These are phyloP conservation scores for Teratosphaeria zuluensis DNA, from an alignment of 2,329 filamentous ascomycete genomes.

Conservation along the genomic window DNA sequence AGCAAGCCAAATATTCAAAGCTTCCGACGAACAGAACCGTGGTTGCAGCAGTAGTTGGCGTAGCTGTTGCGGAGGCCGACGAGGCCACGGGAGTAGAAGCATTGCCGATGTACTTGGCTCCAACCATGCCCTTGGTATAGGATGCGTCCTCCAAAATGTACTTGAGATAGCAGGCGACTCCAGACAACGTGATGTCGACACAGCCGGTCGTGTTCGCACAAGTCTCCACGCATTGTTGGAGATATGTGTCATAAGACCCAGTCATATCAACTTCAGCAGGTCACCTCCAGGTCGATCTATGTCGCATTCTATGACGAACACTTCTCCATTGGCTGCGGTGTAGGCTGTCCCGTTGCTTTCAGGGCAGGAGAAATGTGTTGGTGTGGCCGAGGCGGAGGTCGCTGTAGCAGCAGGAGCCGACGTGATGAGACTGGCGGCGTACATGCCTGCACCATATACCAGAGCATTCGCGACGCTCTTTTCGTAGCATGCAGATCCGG, in stretches of 20 bases:
- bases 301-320: constrained; percentile 1
- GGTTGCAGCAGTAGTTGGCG: neutral
- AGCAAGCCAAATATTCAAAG: constrained; percentile 7
- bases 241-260: neutral
- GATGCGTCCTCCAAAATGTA: constrained; percentile 1
- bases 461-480: neutral
- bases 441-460: neutral
- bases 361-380: neutral
- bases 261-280: neutral
- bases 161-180: constrained; percentile 3
- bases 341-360: neutral
- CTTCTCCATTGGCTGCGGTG: neutral
- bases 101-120: constrained; percentile 5
- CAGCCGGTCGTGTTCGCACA: neutral
- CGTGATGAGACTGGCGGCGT: constrained; percentile 1
- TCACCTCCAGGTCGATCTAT: neutral
- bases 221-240: neutral
- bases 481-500: constrained; percentile 11
- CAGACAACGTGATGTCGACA: neutral
- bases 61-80: neutral
- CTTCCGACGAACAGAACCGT: neutral
- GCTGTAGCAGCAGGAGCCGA: neutral
- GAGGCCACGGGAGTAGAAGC: constrained; percentile 1
- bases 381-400: neutral
- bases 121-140: constrained; percentile 1